Percentiles rank a stretch among this genome's conserved stretches.
phyloP scores from a whole-genome alignment of 1,139 yeast genomes.

The Yamadazyma epiphylla region DNA sequence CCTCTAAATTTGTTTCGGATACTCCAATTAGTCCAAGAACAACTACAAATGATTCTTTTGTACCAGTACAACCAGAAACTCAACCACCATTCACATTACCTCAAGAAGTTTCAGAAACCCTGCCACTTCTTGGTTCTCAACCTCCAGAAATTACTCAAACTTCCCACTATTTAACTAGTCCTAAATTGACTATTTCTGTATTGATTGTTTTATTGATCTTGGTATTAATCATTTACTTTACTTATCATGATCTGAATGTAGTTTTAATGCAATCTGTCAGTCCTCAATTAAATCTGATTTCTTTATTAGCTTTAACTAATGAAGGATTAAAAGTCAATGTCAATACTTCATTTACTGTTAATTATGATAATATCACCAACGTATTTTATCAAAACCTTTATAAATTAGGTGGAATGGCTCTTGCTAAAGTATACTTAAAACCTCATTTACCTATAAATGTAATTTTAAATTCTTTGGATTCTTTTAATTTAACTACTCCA shows the following conservation, averaged over 20 bases:
- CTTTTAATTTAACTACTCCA: slow-evolving; percentile 11
- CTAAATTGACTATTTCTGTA: slow-evolving; percentile 12
- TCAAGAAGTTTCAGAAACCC: slow-evolving; percentile 3
- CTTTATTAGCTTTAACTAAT: slow-evolving; percentile 18
- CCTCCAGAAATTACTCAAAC: slow-evolving; percentile 1
- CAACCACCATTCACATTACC: neutral
- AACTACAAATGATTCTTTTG: neutral
- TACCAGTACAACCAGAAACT: neutral
- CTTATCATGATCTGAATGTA: slow-evolving; percentile 15
- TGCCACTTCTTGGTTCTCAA: slow-evolving; percentile 2
- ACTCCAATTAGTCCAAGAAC: neutral
- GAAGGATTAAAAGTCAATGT: slow-evolving; percentile 23
- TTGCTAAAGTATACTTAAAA: slow-evolving; percentile 7
- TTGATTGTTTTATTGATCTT: slow-evolving; percentile 14
- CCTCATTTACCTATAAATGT: slow-evolving; percentile 12
- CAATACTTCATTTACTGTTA: slow-evolving; percentile 19
- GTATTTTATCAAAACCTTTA: slow-evolving; percentile 16
- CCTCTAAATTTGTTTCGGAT: no score
- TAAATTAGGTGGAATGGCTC: slow-evolving; percentile 11
- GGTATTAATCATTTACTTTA: slow-evolving; percentile 14
- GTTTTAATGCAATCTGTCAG: slow-evolving; percentile 17
- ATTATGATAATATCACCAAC: slow-evolving; percentile 23
- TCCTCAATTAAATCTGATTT: slow-evolving; percentile 16
- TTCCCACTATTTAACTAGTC: slow-evolving; percentile 12
- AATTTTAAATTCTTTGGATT: slow-evolving; percentile 9